Evolutionary conservation across 495 filamentous ascomycete species (phyloP), one percentile per base, ranked within the genome.

Genomic region (Lasiosphaeriaceae sp.): DNA sequence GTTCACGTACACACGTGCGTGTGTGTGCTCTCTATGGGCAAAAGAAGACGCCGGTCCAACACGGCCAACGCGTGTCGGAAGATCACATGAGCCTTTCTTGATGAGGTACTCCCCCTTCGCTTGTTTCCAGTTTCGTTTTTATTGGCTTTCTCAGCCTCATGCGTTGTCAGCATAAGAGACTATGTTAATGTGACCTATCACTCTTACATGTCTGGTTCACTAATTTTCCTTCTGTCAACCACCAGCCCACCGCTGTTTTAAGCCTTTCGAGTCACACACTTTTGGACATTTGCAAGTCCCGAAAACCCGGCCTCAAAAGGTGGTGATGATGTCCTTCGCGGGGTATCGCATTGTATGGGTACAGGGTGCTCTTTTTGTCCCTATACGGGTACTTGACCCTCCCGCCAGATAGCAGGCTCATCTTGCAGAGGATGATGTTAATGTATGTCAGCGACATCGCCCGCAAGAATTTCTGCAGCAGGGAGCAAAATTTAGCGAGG

Each of bases 1-100:
- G n/a, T n/a, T n/a, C n/a, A n/a, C n/a, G n/a, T n/a, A n/a, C n/a
- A n/a, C n/a, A n/a, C n/a, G n/a, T n/a, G n/a, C n/a, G n/a, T n/a
- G n/a, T n/a, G n/a, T n/a, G n/a, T n/a, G n/a, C n/a, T n/a, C n/a
- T n/a, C n/a, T n/a, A n/a, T n/a, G n/a, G n/a, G n/a, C n/a, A n/a
- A n/a, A n/a, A n/a, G n/a, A n/a, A n/a, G n/a, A n/a, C n/a, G n/a
- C n/a, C n/a, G n/a, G n/a, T n/a, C n/a, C n/a, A n/a, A n/a, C 29
- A 41, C 20, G 43, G 41, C 41, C 22, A 41, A 56, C 53, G 35
- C 23, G 47, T 55, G 47, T 55, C 47, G 39, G 35, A 39, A 50
- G 48, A 50, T 58, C 58, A 60, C 55, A 60, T 64, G 61, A 60
- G 61, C 31, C 54, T 24, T 34, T 20, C 11, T 19, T 48, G 46